Conservation (phyloP, 768 basidiomycete genomes). For the Naematelia encephala region DNA sequence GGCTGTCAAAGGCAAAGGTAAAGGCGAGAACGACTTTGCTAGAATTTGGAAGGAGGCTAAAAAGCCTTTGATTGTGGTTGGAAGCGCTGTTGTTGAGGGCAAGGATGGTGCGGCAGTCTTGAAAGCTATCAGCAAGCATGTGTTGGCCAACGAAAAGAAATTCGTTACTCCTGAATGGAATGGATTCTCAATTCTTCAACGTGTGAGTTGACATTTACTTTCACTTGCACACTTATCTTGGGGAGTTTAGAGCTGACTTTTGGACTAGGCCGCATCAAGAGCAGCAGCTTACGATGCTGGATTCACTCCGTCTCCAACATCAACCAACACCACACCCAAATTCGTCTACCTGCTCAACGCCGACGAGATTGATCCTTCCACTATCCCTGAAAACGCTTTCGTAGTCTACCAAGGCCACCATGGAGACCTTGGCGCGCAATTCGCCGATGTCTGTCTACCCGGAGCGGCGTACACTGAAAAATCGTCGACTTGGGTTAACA, state of each 20-base stretch:
- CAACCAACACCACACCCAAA: conserved; percentile 74
- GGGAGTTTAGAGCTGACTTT: no score
- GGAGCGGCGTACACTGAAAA: conserved; percentile 93
- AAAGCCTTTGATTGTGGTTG: conserved; percentile 87
- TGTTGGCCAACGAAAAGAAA: conserved; percentile 68
- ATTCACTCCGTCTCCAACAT: conserved; percentile 79
- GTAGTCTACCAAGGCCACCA: conserved; percentile 99
- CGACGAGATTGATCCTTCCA: conserved; percentile 82
- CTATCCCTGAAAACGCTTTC: conserved; percentile 86
- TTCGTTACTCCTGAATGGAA: conserved; percentile 90
- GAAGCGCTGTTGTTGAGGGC: conserved; percentile 80
- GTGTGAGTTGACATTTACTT: no score
- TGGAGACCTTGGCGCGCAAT: conserved; percentile 91
- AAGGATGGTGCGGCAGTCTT: conserved; percentile 75
- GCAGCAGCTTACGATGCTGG: conserved; percentile 92
- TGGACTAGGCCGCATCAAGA: conserved; percentile 80
- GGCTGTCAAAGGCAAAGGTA: no score
- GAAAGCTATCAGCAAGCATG: conserved; percentile 72
- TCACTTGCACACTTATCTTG: no score
- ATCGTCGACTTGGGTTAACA: conserved; percentile 89
- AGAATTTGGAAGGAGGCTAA: conserved; percentile 84
- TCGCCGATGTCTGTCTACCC: conserved; percentile 95
- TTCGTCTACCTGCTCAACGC: conserved; percentile 96
- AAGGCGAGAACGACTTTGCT: conserved; percentile 63
- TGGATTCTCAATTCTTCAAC: conserved; percentile 86